These are phyloP conservation scores for Westerdykella aurantiaca DNA, from an alignment of 2,329 filamentous ascomycete species.

Conservation along the genomic window DNA sequence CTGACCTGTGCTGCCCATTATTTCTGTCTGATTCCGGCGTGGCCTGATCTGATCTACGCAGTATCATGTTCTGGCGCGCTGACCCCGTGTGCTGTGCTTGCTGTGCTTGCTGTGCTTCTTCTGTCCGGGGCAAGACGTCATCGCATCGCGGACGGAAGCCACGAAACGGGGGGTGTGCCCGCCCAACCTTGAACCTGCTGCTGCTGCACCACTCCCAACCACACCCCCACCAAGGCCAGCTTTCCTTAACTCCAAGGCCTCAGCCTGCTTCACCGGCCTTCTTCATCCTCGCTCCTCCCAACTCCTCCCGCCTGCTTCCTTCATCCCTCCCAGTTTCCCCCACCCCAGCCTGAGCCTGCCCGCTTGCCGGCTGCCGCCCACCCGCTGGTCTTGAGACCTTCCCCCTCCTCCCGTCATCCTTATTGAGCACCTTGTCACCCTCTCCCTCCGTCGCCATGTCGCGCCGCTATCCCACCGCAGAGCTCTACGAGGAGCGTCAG, in stretches of 20 bases:
- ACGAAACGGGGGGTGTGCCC: neutral
- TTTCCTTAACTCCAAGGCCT: neutral
- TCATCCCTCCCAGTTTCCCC: neutral
- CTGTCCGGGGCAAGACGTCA: neutral
- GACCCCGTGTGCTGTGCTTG: neutral
- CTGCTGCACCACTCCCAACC: neutral
- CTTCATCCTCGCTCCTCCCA: conserved; percentile 1
- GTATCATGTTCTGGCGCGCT: no score
- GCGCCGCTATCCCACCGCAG: conserved; percentile 43
- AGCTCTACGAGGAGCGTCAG: conserved; percentile 46
- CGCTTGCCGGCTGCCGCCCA: neutral
- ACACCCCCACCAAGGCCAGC: neutral
- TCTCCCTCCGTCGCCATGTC: conserved; percentile 33
- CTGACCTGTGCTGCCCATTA: no score
- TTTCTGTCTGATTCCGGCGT: no score
- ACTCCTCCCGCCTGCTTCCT: neutral
- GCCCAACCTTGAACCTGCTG: neutral
- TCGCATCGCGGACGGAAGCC: neutral
- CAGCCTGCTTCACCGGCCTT: neutral
- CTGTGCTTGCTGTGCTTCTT: neutral
- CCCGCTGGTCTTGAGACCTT: neutral
- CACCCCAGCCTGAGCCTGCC: neutral
- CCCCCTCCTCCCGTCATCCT: neutral
- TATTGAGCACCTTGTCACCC: neutral
- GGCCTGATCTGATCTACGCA: no score